phyloP scores from a whole-genome alignment of 495 filamentous ascomycete genomes.

The Haplographium delicatum region DNA sequence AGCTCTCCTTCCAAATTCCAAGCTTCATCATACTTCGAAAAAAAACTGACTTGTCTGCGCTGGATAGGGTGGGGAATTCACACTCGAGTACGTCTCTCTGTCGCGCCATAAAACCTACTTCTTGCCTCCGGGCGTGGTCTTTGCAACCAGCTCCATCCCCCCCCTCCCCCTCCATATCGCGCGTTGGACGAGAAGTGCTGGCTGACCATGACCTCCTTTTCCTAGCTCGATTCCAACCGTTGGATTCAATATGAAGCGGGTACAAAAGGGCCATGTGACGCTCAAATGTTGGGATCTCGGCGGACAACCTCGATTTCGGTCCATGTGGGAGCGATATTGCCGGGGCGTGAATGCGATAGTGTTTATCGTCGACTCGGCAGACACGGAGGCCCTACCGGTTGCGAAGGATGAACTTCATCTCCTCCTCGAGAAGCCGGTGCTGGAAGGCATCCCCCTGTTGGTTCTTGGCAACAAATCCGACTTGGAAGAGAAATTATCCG shows the following conservation, averaged over 20 bases:
- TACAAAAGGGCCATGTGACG: constrained; percentile 97
- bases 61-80: constrained; percentile 90
- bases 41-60: constrained; percentile 29
- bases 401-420: constrained; percentile 89
- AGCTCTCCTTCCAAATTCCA: constrained; percentile 32
- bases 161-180: constrained; percentile 3
- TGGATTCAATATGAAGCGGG: constrained; percentile 97
- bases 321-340: constrained; percentile 99
- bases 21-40: not conserved
- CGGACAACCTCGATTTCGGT: constrained; percentile 92
- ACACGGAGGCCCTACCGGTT: constrained; percentile 71
- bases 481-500: constrained; percentile 76
- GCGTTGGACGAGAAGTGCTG: not conserved
- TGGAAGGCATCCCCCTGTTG: constrained; percentile 89
- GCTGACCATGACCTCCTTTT: constrained; percentile 20
- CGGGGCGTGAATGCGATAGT: constrained; percentile 96
- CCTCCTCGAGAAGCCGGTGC: constrained; percentile 75
- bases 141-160: not conserved
- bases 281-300: constrained; percentile 99
- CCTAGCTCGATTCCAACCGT: constrained; percentile 95
- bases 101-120: constrained; percentile 1
- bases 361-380: constrained; percentile 93
- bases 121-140: too few species aligned
- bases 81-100: constrained; percentile 75
- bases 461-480: constrained; percentile 98